A percentile compares a stretch with the other conserved stretches of the same genome.
Evolutionary conservation across 208 protist genomes (phyloP).

Genomic region (Trypanosomatidae sp.): DNA sequence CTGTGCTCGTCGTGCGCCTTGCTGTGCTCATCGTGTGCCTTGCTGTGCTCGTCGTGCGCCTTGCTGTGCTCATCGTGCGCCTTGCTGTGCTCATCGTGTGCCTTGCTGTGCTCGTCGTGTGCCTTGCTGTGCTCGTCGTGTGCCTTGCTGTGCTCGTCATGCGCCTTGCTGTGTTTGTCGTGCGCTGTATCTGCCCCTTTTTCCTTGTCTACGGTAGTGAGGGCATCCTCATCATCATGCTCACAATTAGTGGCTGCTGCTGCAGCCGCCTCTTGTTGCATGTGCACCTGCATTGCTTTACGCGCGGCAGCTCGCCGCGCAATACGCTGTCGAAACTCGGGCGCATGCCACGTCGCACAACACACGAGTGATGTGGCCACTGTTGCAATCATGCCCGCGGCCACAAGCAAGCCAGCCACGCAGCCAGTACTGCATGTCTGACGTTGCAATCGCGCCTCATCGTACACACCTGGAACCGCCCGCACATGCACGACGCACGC

Average conservation of each 20-base stretch:
- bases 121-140: no score
- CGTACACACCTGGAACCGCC: conserved; percentile 2
- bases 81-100: no score
- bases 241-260: conserved; percentile 1
- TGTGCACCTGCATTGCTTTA: conserved; percentile 22
- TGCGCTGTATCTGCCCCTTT: no score
- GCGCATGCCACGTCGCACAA: conserved; percentile 23
- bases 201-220: conserved; percentile 4
- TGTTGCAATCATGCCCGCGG: conserved; percentile 17
- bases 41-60: no score
- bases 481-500: background rate
- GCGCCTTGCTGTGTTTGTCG: background rate
- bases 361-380: conserved; percentile 17
- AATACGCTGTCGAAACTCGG: conserved; percentile 25
- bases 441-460: conserved; percentile 2
- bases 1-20: no score
- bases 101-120: no score
- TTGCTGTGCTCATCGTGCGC: no score
- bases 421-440: conserved; percentile 39
- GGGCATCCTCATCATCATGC: conserved; percentile 17
- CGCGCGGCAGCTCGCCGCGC: conserved; percentile 18
- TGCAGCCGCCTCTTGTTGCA: no score
- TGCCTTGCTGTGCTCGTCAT: no score
- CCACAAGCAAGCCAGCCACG: conserved; percentile 26
- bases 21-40: no score